Evolutionary conservation across 768 basidiomycete species (phyloP).

Genomic region (Mycena filopes): DNA sequence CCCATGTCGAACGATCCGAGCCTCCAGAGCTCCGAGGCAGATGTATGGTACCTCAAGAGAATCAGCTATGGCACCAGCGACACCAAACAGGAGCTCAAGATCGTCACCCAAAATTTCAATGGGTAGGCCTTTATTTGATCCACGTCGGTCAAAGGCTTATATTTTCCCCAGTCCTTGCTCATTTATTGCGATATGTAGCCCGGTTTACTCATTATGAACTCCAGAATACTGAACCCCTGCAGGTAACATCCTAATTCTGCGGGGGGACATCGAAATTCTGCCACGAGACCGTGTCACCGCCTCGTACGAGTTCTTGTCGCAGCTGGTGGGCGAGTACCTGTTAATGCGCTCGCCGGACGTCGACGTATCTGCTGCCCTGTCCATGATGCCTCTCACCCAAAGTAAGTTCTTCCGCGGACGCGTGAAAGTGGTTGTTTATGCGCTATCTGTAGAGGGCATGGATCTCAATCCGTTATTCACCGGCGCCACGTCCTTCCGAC

Average conservation of each 20-base stretch:
- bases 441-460: constrained; percentile 72
- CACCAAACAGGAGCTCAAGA: constrained; percentile 54
- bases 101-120: constrained; percentile 87
- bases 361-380: constrained; percentile 77
- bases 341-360: constrained; percentile 66
- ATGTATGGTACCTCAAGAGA: constrained; percentile 84
- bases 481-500: constrained; percentile 72
- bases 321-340: constrained; percentile 86
- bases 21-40: constrained; percentile 51
- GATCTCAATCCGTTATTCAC: constrained; percentile 90
- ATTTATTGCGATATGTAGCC: constrained; percentile 87
- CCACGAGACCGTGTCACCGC: constrained; percentile 74
- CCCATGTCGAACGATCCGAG: constrained; percentile 14
- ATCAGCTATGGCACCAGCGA: constrained; percentile 59
- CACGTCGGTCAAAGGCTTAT: constrained; percentile 2
- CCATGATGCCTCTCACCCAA: constrained; percentile 80
- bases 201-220: constrained; percentile 1
- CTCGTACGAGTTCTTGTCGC: constrained; percentile 87
- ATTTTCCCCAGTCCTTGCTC: constrained; percentile 80
- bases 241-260: constrained; percentile 91
- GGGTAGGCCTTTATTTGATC: constrained; percentile 60
- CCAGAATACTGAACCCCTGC: constrained; percentile 19
- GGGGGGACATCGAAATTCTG: constrained; percentile 81
- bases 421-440: background rate
- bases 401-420: constrained; percentile 57